These are phyloP conservation scores for Penstemon eatonii DNA, from an alignment of 257 asterid species.

Conservation along the genomic window DNA sequence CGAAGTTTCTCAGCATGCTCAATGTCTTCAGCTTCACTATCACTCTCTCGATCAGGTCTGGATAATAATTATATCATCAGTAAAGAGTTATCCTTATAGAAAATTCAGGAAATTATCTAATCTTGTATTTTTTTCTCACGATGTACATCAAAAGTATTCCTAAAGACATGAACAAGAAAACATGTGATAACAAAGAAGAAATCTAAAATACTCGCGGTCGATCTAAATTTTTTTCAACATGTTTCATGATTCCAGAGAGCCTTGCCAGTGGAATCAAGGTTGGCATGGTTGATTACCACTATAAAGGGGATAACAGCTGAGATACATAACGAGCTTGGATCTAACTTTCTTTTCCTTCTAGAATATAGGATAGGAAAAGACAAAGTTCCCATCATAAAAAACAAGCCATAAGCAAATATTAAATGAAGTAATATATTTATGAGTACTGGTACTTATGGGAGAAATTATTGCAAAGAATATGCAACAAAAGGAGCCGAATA, in stretches of 20 bases:
- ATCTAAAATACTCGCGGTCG: too few species aligned
- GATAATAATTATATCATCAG: conserved; percentile 35
- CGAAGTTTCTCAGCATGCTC: conserved; percentile 99
- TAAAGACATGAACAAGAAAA: neutral
- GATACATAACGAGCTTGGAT: neutral
- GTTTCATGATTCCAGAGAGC: conserved; percentile 9
- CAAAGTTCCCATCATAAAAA: neutral
- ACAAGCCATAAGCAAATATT: neutral
- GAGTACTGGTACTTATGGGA: neutral
- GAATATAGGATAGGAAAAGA: neutral
- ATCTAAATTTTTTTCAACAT: neutral
- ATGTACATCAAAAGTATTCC: neutral
- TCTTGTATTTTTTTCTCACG: neutral
- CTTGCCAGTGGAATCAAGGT: conserved; percentile 8
- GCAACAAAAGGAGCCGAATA: neutral
- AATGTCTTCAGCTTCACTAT: conserved; percentile 90
- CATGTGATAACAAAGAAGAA: too few species aligned
- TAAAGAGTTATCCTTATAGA: conserved; percentile 24
- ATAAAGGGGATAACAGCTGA: neutral
- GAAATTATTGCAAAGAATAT: neutral
- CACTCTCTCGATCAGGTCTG: conserved; percentile 93
- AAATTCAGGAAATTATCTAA: neutral
- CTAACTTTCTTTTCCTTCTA: neutral
- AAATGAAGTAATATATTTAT: neutral
- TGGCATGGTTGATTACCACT: neutral